phyloP scores from a whole-genome alignment of 2,329 filamentous ascomycete genomes.

The Phaeosphaeriaceae sp. region DNA sequence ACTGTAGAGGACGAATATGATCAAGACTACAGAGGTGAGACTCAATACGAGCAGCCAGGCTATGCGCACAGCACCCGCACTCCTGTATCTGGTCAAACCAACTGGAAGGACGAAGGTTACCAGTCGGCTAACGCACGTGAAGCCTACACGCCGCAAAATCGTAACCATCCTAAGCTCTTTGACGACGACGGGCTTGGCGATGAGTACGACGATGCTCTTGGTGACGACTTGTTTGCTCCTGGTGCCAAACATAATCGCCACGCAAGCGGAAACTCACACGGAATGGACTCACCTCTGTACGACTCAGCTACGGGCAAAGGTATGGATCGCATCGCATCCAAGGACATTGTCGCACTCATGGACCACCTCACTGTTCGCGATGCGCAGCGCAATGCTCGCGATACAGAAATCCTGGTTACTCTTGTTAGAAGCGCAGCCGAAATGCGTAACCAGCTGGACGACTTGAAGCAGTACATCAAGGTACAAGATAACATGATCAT shows the following conservation, averaged over 20 bases:
- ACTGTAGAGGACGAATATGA: conserved; percentile 49
- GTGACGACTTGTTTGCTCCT: conserved; percentile 55
- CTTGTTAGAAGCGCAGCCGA: conserved; percentile 93
- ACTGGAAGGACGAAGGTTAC: conserved; percentile 81
- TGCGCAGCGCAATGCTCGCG: conserved; percentile 92
- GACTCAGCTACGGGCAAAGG: conserved; percentile 87
- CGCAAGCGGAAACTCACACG: conserved; percentile 89
- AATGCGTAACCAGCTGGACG: conserved; percentile 95
- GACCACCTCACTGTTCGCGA: conserved; percentile 97
- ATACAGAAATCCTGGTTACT: conserved; percentile 95
- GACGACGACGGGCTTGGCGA: conserved; percentile 66
- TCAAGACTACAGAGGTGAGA: conserved; percentile 42
- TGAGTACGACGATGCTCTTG: conserved; percentile 55
- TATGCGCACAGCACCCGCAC: conserved; percentile 42
- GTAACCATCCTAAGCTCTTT: conserved; percentile 56
- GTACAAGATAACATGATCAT: conserved; percentile 91
- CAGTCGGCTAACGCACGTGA: conserved; percentile 76
- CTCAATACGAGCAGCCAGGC: conserved; percentile 41
- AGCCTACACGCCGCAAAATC: conserved; percentile 54
- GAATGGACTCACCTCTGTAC: conserved; percentile 87
- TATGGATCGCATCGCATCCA: conserved; percentile 91
- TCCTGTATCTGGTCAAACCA: conserved; percentile 61
- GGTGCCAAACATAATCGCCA: conserved; percentile 67
- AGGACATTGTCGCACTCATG: conserved; percentile 97
- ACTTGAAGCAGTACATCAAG: conserved; percentile 90